Evolutionary conservation across 179 eudicot species (phyloP).

Genomic region (Carnegiea gigantea): DNA sequence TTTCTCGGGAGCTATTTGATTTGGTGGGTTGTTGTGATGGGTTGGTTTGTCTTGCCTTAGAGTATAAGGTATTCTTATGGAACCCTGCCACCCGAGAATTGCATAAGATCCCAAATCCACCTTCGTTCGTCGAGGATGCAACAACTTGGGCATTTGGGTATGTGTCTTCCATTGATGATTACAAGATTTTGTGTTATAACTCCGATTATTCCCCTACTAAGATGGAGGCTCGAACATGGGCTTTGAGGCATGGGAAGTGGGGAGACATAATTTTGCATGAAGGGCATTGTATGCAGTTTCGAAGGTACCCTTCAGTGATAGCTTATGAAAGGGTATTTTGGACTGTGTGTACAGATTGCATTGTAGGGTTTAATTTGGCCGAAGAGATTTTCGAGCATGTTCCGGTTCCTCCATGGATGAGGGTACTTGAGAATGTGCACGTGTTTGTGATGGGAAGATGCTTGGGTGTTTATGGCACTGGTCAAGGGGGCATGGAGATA

Average conservation of each 20-base stretch:
- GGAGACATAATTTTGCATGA: neutral
- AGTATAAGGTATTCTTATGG: neutral
- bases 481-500: neutral
- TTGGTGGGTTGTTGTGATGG: constrained; percentile 15
- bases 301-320: neutral
- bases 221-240: neutral
- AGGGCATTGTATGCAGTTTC: neutral
- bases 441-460: neutral
- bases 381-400: neutral
- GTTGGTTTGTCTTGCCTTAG: constrained; percentile 1
- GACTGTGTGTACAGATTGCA: neutral
- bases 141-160: constrained; percentile 12
- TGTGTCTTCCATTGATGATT: constrained; percentile 10
- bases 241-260: neutral
- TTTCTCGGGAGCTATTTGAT: too few species aligned
- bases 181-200: neutral
- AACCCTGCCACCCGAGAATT: neutral
- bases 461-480: neutral
- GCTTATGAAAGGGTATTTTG: neutral
- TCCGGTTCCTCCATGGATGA: neutral
- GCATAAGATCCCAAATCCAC: neutral
- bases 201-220: too few species aligned
- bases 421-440: neutral
- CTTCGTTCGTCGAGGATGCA: neutral
- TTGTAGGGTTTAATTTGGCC: neutral